Conservation (phyloP, 192 early-diverging fungal genomes). For the Hyaloraphidium curvatum region DNA sequence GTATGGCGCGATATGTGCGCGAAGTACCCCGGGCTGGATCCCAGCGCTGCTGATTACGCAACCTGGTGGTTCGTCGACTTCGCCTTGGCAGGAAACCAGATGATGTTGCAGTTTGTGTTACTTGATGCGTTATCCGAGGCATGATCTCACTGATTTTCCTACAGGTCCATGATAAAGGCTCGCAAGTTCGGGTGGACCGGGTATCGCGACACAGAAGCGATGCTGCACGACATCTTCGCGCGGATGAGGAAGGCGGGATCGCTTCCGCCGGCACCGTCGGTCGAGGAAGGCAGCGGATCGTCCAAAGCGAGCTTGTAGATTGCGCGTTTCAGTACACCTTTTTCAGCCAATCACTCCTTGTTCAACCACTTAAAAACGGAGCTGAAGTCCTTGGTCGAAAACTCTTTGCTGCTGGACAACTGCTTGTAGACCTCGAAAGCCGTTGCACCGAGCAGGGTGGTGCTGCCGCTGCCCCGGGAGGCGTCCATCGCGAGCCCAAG, state of each 20-base stretch:
- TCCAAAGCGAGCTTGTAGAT: no score
- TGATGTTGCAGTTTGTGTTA: not conserved
- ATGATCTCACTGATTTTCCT: not conserved
- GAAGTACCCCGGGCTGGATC: not conserved
- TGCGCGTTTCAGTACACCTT: no score
- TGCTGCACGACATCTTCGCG: not conserved
- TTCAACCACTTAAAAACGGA: slow-evolving; percentile 8
- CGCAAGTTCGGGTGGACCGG: slow-evolving; percentile 1
- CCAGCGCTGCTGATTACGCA: not conserved
- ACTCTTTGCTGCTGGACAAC: not conserved
- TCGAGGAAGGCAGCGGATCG: no score
- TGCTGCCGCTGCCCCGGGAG: slow-evolving; percentile 33
- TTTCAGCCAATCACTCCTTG: not conserved
- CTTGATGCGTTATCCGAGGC: not conserved
- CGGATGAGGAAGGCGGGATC: no score
- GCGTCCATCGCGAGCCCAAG: slow-evolving; percentile 71
- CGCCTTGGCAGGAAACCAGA: not conserved
- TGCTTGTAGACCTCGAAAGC: not conserved
- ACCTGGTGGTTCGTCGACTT: slow-evolving; percentile 3
- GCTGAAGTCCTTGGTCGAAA: slow-evolving; percentile 7
- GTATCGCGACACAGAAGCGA: not conserved
- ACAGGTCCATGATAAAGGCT: slow-evolving; percentile 1
- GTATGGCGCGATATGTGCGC: not conserved
- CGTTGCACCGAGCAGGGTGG: not conserved
- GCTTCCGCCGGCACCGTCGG: no score